Conservation (phyloP, 768 basidiomycete species). For the Lentinula sp. region DNA sequence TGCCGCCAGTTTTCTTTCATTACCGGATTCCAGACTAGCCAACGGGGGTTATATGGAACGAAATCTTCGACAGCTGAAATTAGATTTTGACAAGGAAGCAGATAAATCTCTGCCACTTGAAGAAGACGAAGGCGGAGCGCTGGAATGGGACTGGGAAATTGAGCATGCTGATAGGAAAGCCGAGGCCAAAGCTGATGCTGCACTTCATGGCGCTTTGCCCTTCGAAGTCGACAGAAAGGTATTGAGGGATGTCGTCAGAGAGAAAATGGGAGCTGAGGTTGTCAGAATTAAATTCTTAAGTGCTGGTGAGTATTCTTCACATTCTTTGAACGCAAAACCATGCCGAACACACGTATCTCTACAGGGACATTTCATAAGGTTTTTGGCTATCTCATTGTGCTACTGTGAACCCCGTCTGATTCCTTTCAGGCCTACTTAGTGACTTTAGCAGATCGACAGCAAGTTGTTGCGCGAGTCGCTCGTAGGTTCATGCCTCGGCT, state of each 20-base stretch:
- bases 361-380: conserved; percentile 84
- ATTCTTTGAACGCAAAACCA: conserved; percentile 5
- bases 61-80: conserved; percentile 3
- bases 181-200: conserved; percentile 60
- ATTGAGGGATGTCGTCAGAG: conserved; percentile 71
- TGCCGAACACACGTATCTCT: conserved; percentile 5
- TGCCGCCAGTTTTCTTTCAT: neutral
- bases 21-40: neutral
- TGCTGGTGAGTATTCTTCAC: conserved; percentile 47
- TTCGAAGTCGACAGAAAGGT: conserved; percentile 74
- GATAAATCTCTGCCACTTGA: neutral
- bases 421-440: conserved; percentile 65
- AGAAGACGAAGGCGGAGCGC: conserved; percentile 6
- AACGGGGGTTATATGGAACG: conserved; percentile 2
- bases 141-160: conserved; percentile 66
- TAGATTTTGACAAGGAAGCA: neutral
- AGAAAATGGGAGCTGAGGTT: conserved; percentile 61
- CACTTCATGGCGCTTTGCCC: conserved; percentile 53
- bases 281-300: conserved; percentile 69
- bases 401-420: neutral
- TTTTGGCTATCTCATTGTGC: neutral
- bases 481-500: conserved; percentile 81
- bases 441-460: conserved; percentile 51
- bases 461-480: conserved; percentile 75
- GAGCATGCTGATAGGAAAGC: conserved; percentile 66